Base-by-base conservation (phyloP, 805 yeast species). In the Dipodascus geniculatus region DNA sequence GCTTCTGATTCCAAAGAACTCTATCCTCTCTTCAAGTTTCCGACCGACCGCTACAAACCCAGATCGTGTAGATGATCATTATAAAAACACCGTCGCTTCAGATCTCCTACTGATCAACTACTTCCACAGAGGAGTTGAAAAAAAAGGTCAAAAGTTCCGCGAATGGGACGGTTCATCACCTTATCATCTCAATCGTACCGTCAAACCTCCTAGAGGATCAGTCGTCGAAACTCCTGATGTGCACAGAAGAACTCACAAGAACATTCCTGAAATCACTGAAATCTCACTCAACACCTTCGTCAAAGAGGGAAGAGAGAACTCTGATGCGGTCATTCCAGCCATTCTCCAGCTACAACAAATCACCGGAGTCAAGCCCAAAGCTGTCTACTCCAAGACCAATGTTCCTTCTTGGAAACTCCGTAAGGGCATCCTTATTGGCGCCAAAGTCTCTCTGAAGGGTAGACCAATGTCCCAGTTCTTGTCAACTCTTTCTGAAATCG, bases 391-490 rank as follows among this genome's bases (percentile, higher is more conserved):
- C 47, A 85, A 80, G 64, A 76, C 87, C 8, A 88, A 88, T 69
- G 86, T 87, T 33, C 84, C 90, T 53, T 77, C 80, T 49, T 90
- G 96, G 96, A 82, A 82, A 60, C 76, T 90, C 53, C 81, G 97
- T 68, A 82, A 82, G 50, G 96, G 96, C 42, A 83, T 81, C 75
- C 83, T 83, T 51, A 85, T 95, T 80, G 99, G 99, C 53, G 96
- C 95, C 53, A 85, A 86, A 64, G 83, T 83, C 14, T 79, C 77
- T 55, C 72, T 95, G 53, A 74, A 74, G 31, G 99, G 97, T 49
- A 77, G 82, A 59, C 85, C 86, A 53, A 86, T 90, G 82, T 72
- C 82, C 54, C 96, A 89, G 71, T 93, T 95, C 63, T 64, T 93
- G 55, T 69, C 85, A 3, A 91, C 98, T 0, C 72, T 93, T 61